Evolutionary conservation across 192 early-diverging fungal genomes (phyloP), one percentile per base, ranked within the genome.

Genomic region (Coemansia sp.): DNA sequence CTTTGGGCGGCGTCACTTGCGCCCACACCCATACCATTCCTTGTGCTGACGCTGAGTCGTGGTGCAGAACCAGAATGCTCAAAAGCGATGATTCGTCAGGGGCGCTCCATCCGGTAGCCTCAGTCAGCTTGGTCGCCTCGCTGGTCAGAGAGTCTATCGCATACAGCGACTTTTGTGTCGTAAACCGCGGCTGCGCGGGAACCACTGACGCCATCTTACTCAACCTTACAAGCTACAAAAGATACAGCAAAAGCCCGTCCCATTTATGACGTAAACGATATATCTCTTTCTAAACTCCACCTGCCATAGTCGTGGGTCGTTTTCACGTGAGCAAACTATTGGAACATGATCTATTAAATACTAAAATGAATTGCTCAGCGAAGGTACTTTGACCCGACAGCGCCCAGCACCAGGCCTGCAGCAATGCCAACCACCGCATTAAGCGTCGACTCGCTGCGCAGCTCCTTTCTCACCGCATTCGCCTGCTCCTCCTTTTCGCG

Each of bases 21-120:
- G 72, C 77, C 77, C 77, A 80, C 59, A 67, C 66, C 77, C 72
- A 74, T 43, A 80, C 65, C 72, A 80, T 74, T 32, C 77, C 74
- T 23, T 8, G 39, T 52, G 22, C 25, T 2, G 48, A 32, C 23
- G 54, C n/a, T 11, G 53, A 45, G 12, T 38, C 50, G 52, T 80
- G 72, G 24, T 56, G 7, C 72, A 80, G 56, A 11, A 80, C 65
- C 32, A 74, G 67, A 19, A 70, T 52, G 55, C 45, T 75, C 29
- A 80, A 65, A 23, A 67, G 66, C 53, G 72, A 63, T 32, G 67
- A 60, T 10, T 66, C 72, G n/a, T 67, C 67, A 22, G 45, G n/a
- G 1, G 52, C 50, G 22, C 11, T 37, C 62, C 62, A 63, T 5
- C 51, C 51, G 7, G 29, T 45, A 38, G 35, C 50, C 21, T 35